Evolutionary conservation across 495 filamentous ascomycete species (phyloP), one percentile per base, ranked within the genome.

Genomic region (Aspergillus sclerotioniger): DNA sequence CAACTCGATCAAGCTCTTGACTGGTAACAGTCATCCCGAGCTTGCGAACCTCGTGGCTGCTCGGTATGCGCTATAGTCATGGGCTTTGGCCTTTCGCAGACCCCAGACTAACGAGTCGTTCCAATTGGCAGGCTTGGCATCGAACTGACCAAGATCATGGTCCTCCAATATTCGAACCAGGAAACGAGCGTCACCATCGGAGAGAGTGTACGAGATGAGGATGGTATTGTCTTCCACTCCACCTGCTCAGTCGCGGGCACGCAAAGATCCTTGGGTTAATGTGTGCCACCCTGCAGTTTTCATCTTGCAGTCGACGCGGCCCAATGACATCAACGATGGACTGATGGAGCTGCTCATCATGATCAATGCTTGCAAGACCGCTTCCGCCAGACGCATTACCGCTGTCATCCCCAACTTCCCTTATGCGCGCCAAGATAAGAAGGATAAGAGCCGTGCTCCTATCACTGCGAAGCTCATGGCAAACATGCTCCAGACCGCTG

Each of bases 341-440:
- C 82, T 98, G 52, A 98, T 98, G 94, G 94, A 98, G 76, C 85
- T 98, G 47, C 82, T 98, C 33, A 98, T 98, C 73, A 96, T 98
- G 86, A 96, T 98, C 79, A 96, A 96, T 69, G 94, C 94, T 52
- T 98, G 94, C 82, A 93, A 96, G 64, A 97, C 94, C 20, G 95
- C 94, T 35, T 92, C 87, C n/a, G 92, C 92, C 6, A 84, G 92
- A 58, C 87, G 91, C 59, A 96, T 98, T 75, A 97, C 91, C 19
- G 89, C 89, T 60, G 85, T 92, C 55, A 90, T 96, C 51, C 94
- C 94, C 58, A 97, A 98, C 76, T 98, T 96, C 78, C 93, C 92
- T 28, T 96, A 98, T 67, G 93, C 93, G n/a, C 90, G 94, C 28
- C 94, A 98, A 75, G 94, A 98, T 79, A 98, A 98, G 80, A 98